Evolutionary conservation across 306 rosid genomes (phyloP).

Genomic region (Comarum palustre): DNA sequence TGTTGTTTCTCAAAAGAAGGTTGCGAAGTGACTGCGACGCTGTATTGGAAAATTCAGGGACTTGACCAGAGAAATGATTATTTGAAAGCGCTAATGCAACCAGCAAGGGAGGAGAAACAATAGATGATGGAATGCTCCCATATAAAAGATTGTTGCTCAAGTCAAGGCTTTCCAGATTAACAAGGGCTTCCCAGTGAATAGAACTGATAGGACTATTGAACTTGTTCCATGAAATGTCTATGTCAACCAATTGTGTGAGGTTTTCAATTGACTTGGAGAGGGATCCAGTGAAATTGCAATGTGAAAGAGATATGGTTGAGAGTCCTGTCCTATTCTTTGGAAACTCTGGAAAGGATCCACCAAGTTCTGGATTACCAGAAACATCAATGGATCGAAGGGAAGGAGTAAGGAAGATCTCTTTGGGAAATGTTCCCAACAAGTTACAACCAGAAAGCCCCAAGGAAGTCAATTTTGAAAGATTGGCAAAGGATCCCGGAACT

Average conservation of each 20-base stretch:
- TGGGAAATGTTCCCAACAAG: constrained; percentile 17
- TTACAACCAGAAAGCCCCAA: background rate
- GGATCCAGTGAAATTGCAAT: constrained; percentile 12
- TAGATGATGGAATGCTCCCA: constrained; percentile 25
- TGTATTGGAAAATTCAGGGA: constrained; percentile 10
- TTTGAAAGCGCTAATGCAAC: background rate
- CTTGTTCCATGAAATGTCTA: constrained; percentile 17
- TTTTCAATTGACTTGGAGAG: constrained; percentile 11
- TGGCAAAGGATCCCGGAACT: constrained; percentile 13
- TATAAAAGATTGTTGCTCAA: constrained; percentile 15
- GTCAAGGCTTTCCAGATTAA: background rate
- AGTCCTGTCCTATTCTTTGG: background rate
- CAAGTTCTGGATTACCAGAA: background rate
- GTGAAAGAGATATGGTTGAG: background rate
- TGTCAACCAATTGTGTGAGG: constrained; percentile 9
- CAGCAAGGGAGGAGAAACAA: constrained; percentile 21
- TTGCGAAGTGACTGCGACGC: constrained; percentile 11
- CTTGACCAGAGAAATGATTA: constrained; percentile 19
- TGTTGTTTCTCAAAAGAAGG: constrained; percentile 41
- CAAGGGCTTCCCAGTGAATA: constrained; percentile 20
- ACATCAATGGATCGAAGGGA: constrained; percentile 2
- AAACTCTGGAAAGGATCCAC: constrained; percentile 19
- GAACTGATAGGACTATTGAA: constrained; percentile 14
- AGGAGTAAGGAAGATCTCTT: constrained; percentile 19
- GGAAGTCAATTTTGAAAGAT: constrained; percentile 20